Evolutionary conservation across 345 rosid genomes (phyloP), one percentile per base, ranked within the genome.

Genomic region (Passiflora organensis): DNA sequence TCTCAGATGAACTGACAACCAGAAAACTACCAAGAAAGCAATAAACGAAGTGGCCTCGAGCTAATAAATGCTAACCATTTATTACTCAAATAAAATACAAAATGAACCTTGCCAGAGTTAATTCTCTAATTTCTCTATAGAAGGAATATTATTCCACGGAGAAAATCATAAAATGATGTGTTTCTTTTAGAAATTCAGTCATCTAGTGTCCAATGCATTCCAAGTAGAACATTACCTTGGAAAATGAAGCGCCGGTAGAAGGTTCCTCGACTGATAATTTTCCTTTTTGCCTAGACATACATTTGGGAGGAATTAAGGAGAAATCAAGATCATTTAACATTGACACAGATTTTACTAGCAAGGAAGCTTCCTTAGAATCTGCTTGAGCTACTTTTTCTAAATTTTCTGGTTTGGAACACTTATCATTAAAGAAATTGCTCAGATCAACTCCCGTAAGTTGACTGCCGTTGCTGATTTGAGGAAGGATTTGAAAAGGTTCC

Each of bases 271-370:
- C 69, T 59, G 63, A 50, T 51, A 62, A 55, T 58, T 60, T 78
- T 21, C 50, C 41, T 71, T 67, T 77, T 60, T 62, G 73, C 56
- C 67, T 66, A 17, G 52, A 50, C 58, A 59, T 71, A 65, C 70
- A 76, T 76, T 80, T 83, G 44, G 49, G 72, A 60, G 84, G 95
- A 79, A 84, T 85, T 85, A 89, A 77, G 86, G 86, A 86, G 64
- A 86, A 86, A n/a, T 74, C 82, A 47, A 93, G 89, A 72, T 85
- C 97, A 74, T 73, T 80, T 74, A 80, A 85, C 51, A 78, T 75
- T 38, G 89, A 78, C 86, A 76, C 76, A 36, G 89, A 78, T 69
- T 84, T 84, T 76, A 75, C 76, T 44, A 83, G 55, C 58, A 59
- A 49, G 1, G 80, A 62, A 53, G 76, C 78, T 79, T 71, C 80